Evolutionary conservation across 331 rosid species (phyloP), one percentile per base, ranked within the genome.

Genomic region (Phaseolus coccineus): DNA sequence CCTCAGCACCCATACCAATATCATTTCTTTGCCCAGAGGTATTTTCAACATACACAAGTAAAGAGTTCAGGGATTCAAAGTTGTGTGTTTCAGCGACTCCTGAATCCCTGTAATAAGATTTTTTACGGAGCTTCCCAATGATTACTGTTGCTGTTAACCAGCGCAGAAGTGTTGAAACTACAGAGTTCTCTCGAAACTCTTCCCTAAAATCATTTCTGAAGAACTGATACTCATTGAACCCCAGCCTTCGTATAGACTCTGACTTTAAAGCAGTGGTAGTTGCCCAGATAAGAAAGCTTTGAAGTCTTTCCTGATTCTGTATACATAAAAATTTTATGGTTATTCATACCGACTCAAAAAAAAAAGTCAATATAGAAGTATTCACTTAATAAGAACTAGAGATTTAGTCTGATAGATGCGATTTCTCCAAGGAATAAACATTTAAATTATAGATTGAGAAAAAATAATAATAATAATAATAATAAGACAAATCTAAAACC

Each of bases 121-220:
- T 88, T 70, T 67, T 35, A 72, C 80, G 75, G 82, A 90, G 86
- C 82, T 82, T 90, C 80, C 94, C 97, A 50, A 87, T 81, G 82
- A 93, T 90, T 73, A 88, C 85, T 13, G 91, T 73, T 25, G 97
- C 98, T 74, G 88, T 80, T 61, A 95, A 86, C 99, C 98, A 95
- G 12, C 88, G 91, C 53, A 93, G 77, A 74, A 93, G 74, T 73
- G 86, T 88, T 16, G 87, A 88, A 68, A 82, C 75, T 84, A 91
- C 63, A 2, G 88, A 87, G 78, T 87, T 84, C 44, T 88, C 85
- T 0, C 6, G 58, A 52, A 81, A 82, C 62, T 81, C 80, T 44
- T 84, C 91, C 72, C 76, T 70, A n/a, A 63, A 75, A 76, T 84
- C 68, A 66, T 50, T 79, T 28, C 63, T 15, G 55, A 77, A 76